These are phyloP conservation scores for Candida ponderosae DNA, from an alignment of 805 yeast genomes.

Conservation along the genomic window DNA sequence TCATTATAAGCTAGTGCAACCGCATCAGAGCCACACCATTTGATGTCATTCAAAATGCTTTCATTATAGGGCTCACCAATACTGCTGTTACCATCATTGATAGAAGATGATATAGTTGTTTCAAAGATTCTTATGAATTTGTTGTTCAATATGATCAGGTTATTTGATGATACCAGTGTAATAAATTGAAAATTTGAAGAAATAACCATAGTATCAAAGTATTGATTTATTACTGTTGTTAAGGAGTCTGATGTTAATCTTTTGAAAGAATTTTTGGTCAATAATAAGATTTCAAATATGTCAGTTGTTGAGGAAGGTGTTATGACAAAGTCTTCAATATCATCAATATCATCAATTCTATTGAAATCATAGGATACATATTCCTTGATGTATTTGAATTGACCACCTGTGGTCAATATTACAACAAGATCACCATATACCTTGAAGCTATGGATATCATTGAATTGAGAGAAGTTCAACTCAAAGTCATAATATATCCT, in stretches of 20 bases:
- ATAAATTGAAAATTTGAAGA: constrained; percentile 54
- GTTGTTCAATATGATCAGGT: constrained; percentile 42
- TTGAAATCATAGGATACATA: constrained; percentile 26
- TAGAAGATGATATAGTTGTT: background rate
- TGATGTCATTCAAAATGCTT: constrained; percentile 35
- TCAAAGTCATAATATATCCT: constrained; percentile 59
- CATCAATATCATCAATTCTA: constrained; percentile 11
- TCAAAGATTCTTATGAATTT: constrained; percentile 15
- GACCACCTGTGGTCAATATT: constrained; percentile 30
- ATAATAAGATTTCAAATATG: background rate
- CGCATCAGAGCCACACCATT: constrained; percentile 87
- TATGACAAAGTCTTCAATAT: constrained; percentile 8
- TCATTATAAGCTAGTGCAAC: constrained; percentile 54
- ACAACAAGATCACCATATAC: constrained; percentile 38
- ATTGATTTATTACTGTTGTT: constrained; percentile 37
- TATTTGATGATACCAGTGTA: constrained; percentile 32
- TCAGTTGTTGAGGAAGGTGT: constrained; percentile 4
- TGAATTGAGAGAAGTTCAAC: constrained; percentile 45
- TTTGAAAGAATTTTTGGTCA: no score
- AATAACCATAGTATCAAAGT: constrained; percentile 31
- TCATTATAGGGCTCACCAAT: constrained; percentile 19
- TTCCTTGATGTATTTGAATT: constrained; percentile 29
- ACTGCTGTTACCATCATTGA: constrained; percentile 9
- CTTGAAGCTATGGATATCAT: constrained; percentile 26
- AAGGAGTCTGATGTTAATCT: constrained; percentile 8